Evolutionary conservation across 441 rosid genomes (phyloP).

Genomic region (Corymbia calophylla): DNA sequence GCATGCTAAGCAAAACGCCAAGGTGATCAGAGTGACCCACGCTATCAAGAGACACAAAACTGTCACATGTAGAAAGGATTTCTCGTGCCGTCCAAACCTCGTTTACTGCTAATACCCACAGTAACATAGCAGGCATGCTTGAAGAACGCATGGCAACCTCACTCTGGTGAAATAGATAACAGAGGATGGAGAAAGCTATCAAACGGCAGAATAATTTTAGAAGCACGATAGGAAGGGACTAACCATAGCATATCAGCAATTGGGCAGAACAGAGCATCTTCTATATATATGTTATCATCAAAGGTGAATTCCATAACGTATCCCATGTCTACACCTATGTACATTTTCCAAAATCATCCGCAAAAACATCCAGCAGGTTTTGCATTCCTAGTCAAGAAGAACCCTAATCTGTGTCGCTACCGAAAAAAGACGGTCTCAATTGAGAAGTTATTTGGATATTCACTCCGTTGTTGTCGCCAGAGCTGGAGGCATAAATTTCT

Average conservation of each 20-base stretch:
- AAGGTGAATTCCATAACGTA: neutral
- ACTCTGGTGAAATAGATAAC: neutral
- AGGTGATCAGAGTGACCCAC: neutral
- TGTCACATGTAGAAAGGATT: neutral
- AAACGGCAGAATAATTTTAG: neutral
- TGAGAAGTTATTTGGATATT: neutral
- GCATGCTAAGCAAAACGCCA: neutral
- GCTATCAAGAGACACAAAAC: neutral
- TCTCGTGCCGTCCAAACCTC: neutral
- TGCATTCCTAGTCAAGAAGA: neutral
- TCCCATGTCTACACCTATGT: neutral
- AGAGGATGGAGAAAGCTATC: neutral
- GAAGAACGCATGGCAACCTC: neutral
- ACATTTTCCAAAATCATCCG: neutral
- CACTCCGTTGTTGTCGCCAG: neutral
- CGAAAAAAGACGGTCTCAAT: neutral
- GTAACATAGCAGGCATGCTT: neutral
- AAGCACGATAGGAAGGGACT: neutral
- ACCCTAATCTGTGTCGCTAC: neutral
- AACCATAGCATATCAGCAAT: neutral
- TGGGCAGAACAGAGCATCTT: neutral
- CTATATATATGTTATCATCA: neutral
- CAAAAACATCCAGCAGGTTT: neutral
- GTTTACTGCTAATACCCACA: neutral
- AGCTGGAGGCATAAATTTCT: constrained; percentile 17